Percentiles rank a stretch among this genome's conserved stretches.
Conservation (phyloP, 345 rosid species). For the Nasturtium officinale region DNA sequence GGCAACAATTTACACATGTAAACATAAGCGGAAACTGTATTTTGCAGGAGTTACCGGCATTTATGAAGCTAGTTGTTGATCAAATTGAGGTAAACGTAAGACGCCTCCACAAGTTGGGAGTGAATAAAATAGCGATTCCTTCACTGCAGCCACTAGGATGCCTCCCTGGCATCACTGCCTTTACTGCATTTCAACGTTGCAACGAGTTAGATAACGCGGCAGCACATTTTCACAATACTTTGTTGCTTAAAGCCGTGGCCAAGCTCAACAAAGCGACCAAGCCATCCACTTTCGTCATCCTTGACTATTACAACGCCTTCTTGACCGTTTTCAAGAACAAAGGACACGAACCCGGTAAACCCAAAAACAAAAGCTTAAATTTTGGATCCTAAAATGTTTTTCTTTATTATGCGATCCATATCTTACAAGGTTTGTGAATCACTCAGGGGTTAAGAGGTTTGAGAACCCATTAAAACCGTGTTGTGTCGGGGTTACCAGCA, state of each 20-base stretch:
- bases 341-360: conserved; percentile 35
- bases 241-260: conserved; percentile 52
- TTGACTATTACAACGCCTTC: conserved; percentile 68
- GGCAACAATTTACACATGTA: background rate
- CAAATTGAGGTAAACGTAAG: conserved; percentile 55
- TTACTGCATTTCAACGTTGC: conserved; percentile 52
- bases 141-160: conserved; percentile 75
- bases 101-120: conserved; percentile 59
- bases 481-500: conserved; percentile 46
- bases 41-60: conserved; percentile 54
- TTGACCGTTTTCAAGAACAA: conserved; percentile 48
- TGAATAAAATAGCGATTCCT: conserved; percentile 53
- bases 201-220: conserved; percentile 45
- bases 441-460: conserved; percentile 47
- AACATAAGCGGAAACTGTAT: conserved; percentile 2
- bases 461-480: conserved; percentile 64
- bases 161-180: conserved; percentile 53
- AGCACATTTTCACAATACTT: conserved; percentile 52
- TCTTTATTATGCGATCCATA: background rate
- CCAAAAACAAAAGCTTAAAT: background rate
- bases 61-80: conserved; percentile 53
- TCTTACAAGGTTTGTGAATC: background rate
- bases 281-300: conserved; percentile 44
- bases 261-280: conserved; percentile 49
- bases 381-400: background rate